These are phyloP conservation scores for Puccinia horiana DNA, from an alignment of 1,284 basidiomycete species.

Conservation along the genomic window DNA sequence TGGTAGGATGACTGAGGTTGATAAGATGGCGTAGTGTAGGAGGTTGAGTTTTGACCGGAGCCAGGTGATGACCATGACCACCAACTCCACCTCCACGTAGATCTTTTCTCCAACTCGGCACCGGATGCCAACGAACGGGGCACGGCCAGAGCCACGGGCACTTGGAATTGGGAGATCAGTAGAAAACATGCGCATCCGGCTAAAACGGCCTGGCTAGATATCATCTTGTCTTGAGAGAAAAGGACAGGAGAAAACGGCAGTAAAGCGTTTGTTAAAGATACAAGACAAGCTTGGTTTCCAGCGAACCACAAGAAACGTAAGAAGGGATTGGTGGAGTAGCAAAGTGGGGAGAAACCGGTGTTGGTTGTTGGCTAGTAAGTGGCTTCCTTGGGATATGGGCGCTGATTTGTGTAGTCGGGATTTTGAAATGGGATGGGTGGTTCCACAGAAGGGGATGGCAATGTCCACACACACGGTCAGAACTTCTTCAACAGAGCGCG, in stretches of 20 bases:
- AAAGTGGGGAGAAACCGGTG: not conserved
- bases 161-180: not conserved
- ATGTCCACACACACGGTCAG: too few relatives aligned
- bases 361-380: not conserved
- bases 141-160: not conserved
- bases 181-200: not conserved
- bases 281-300: not conserved
- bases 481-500: too few relatives aligned
- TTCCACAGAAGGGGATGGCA: too few relatives aligned
- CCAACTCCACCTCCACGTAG: not conserved
- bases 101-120: not conserved
- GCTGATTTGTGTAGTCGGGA: not conserved
- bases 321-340: not conserved
- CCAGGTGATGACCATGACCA: constrained; percentile 4
- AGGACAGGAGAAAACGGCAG: not conserved
- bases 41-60: not conserved
- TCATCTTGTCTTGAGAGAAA: not conserved
- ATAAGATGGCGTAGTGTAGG: not conserved
- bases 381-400: not conserved
- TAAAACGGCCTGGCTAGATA: not conserved
- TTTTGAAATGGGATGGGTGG: too few relatives aligned
- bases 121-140: not conserved
- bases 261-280: not conserved
- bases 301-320: not conserved
- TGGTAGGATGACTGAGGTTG: not conserved